Base-by-base conservation (phyloP, 2,329 filamentous ascomycete genomes). In the Bertia moriformis region DNA sequence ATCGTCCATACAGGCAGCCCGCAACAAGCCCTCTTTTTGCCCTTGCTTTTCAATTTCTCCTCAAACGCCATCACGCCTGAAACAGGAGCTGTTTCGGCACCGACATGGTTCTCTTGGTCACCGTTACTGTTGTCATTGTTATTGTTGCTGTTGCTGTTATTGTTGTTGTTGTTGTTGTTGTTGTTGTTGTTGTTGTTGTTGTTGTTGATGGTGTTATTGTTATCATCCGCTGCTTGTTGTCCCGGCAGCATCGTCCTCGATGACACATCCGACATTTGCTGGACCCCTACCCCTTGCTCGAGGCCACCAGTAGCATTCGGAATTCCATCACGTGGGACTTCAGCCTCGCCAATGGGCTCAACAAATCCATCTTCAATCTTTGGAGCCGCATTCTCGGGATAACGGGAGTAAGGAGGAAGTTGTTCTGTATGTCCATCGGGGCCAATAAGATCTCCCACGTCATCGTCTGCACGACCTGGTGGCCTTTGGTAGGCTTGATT, bases 401-500 rank as follows among this genome's bases (percentile, higher is more conserved):
- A 35, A 7, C 32, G 32, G 7, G 32, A 35, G 17, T 35, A 35
- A 35, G 32, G 32, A 35, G 32, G 32, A 10, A 35, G 15, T 35
- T 10, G 32, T 17, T 35, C 32, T 7, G 32, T 35, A 35, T 35
- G 32, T 7, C 32, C 32, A 35, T 35, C 32, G 15, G 32, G 32
- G 12, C 32, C 32, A 14, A 35, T 35, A 15, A 35, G 10, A 35
- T 35, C 32, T 35, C 32, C 32, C 7, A 35, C 32, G 15, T 35
- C 32, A 15, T 35, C 32, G 17, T 12, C 15, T 13, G 10, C 10
- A 35, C 32, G 32, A 18, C 15, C 32, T 7, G 32, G 32, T 7
- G 12, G 10, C 17, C 10, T 7, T 15, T 35, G 32, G 15, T 35
- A 35, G 15, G 32, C 32, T 17, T 12, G 32, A 7, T 35, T 18